These are phyloP conservation scores for Fusarium sp. DNA, from an alignment of 2,329 filamentous ascomycete species.

Conservation along the genomic window DNA sequence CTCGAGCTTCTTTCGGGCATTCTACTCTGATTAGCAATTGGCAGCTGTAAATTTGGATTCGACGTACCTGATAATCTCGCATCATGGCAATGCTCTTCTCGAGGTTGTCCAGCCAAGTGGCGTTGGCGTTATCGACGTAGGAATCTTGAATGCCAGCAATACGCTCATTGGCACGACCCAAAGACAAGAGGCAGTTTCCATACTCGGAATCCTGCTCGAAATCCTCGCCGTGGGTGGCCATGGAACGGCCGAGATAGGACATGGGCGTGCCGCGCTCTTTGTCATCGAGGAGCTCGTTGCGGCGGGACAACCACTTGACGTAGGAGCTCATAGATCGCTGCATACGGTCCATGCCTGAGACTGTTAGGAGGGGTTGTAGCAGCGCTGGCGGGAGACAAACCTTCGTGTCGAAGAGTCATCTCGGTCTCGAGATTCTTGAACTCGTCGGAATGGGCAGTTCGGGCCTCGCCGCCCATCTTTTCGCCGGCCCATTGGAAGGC, in stretches of 20 bases:
- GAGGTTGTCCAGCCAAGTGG: constrained; percentile 89
- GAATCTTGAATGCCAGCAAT: constrained; percentile 86
- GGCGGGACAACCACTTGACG: constrained; percentile 87
- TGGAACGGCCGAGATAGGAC: constrained; percentile 81
- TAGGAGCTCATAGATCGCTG: constrained; percentile 88
- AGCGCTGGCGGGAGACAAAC: constrained; percentile 59
- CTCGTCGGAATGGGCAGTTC: constrained; percentile 87
- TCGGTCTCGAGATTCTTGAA: constrained; percentile 91
- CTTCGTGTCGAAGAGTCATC: constrained; percentile 89
- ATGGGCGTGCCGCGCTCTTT: constrained; percentile 87
- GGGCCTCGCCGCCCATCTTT: constrained; percentile 92
- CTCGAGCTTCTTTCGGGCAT: constrained; percentile 93
- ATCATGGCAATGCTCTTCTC: constrained; percentile 92
- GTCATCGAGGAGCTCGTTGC: constrained; percentile 81
- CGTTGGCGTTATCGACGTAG: constrained; percentile 80
- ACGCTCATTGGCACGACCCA: constrained; percentile 87
- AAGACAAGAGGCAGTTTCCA: constrained; percentile 83
- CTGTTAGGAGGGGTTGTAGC: constrained; percentile 17
- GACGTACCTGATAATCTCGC: constrained; percentile 92
- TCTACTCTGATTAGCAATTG: constrained; percentile 55
- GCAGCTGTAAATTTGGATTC: not conserved
- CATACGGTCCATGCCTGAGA: constrained; percentile 85
- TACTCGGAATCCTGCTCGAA: constrained; percentile 93
- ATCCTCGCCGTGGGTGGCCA: constrained; percentile 91
- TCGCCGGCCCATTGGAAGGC: constrained; percentile 98